Conservation (phyloP, 495 filamentous ascomycete genomes). For the Penicillium malachiteum region DNA sequence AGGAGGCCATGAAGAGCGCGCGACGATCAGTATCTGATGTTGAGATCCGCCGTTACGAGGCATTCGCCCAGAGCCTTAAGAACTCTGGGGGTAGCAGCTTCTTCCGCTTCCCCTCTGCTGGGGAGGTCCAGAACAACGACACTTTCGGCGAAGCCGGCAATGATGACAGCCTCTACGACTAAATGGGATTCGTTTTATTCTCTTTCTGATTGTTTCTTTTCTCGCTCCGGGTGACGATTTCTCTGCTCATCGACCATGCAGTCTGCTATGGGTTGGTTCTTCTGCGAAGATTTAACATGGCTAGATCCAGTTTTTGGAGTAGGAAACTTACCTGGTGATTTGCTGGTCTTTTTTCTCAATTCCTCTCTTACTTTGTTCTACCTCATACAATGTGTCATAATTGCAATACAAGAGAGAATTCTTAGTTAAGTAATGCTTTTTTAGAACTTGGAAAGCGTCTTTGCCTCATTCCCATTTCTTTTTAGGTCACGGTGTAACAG, state of each 20-base stretch:
- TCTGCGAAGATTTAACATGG: constrained; percentile 16
- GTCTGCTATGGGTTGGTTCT: constrained; percentile 10
- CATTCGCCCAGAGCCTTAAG: constrained; percentile 98
- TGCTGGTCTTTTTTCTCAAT: constrained; percentile 11
- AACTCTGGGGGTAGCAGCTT: constrained; percentile 89
- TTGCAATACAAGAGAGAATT: constrained; percentile 24
- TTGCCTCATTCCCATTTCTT: too few relatives aligned
- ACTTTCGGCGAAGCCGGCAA: constrained; percentile 81
- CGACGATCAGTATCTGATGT: constrained; percentile 93
- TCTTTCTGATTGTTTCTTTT: constrained; percentile 16
- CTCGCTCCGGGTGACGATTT: constrained; percentile 20
- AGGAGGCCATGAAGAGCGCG: constrained; percentile 95
- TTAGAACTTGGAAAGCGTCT: too few relatives aligned
- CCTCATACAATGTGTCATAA: constrained; percentile 33
- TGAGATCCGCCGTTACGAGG: constrained; percentile 96
- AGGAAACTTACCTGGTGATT: constrained; percentile 14
- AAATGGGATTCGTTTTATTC: constrained; percentile 30
- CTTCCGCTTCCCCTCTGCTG: constrained; percentile 90
- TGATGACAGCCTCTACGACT: constrained; percentile 83
- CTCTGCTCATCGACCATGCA: constrained; percentile 17
- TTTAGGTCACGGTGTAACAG: too few relatives aligned
- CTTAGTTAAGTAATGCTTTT: not conserved
- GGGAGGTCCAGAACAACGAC: constrained; percentile 58
- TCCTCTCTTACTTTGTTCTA: constrained; percentile 11
- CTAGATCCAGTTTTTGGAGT: constrained; percentile 22